Conservation (phyloP, 805 yeast species). For the Blastobotrys chiropterorum region DNA sequence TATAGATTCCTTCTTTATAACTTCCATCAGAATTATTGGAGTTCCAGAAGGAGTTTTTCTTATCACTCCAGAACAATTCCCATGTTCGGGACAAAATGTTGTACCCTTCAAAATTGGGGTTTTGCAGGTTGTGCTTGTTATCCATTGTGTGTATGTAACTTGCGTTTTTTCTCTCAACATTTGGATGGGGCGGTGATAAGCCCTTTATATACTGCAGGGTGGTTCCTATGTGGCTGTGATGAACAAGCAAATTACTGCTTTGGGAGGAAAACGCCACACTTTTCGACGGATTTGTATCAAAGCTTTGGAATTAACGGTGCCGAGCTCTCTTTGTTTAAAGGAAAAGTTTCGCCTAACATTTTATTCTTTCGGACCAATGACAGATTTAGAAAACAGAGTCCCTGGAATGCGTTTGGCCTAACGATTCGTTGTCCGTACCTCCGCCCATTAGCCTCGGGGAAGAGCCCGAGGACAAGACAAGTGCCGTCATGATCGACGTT, state of each 20-base stretch:
- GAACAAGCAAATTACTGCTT: neutral
- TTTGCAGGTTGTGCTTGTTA: conserved; percentile 5
- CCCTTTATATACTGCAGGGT: neutral
- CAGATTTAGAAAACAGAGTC: too few species aligned
- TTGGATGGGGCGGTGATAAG: neutral
- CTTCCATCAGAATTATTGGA: conserved; percentile 36
- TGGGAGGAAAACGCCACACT: neutral
- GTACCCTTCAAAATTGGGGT: conserved; percentile 27
- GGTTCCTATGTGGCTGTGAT: neutral
- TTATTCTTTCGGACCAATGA: neutral
- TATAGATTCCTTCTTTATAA: conserved; percentile 45
- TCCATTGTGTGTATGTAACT: conserved; percentile 2
- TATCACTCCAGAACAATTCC: conserved; percentile 24
- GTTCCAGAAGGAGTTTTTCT: conserved; percentile 21
- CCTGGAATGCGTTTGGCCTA: too few species aligned
- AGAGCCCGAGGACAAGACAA: too few species aligned
- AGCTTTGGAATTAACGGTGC: too few species aligned
- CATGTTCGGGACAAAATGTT: conserved; percentile 12
- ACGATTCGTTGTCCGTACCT: too few species aligned
- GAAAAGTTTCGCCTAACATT: too few species aligned
- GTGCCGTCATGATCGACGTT: too few species aligned
- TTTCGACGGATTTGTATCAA: neutral
- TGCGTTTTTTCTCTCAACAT: neutral
- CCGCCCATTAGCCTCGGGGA: too few species aligned
- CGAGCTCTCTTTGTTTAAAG: too few species aligned